A percentile compares a stretch with the other conserved stretches of the same genome.
These are phyloP conservation scores for Colletotrichum gigasporum DNA, from an alignment of 2,329 filamentous ascomycete species.

Conservation along the genomic window DNA sequence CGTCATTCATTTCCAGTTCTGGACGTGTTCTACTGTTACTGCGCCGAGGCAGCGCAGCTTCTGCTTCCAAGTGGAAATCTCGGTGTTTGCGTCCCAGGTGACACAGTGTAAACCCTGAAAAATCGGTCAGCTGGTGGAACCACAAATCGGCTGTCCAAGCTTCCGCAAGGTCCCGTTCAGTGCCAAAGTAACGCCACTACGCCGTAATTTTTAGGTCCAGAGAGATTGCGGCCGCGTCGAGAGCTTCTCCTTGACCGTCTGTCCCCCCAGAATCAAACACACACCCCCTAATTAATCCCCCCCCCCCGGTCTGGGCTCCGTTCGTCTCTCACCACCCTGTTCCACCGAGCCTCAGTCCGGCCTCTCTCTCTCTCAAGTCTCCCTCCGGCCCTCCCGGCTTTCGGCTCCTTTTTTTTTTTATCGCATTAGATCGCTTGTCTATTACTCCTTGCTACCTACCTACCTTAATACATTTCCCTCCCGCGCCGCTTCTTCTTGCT, in stretches of 20 bases:
- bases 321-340: constrained; percentile 26
- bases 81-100: constrained; percentile 11
- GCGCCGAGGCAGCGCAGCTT: constrained; percentile 11
- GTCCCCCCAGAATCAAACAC: constrained; percentile 19
- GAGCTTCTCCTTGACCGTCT: constrained; percentile 21
- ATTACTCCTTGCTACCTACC: not conserved
- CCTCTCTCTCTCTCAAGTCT: not conserved
- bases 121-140: constrained; percentile 25
- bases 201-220: constrained; percentile 24
- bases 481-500: not conserved
- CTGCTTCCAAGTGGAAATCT: constrained; percentile 3
- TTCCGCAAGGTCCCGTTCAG: constrained; percentile 30
- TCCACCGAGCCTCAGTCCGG: constrained; percentile 25
- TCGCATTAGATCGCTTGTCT: constrained; percentile 14
- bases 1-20: constrained; percentile 13
- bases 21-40: constrained; percentile 20
- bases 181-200: constrained; percentile 33
- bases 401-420: constrained; percentile 23
- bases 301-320: not conserved
- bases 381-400: constrained; percentile 29
- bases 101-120: constrained; percentile 20
- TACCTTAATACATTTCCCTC: constrained; percentile 18
- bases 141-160: constrained; percentile 33
- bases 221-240: constrained; percentile 27
- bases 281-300: constrained; percentile 29